Conservation (phyloP, 2,329 filamentous ascomycete genomes). For the Nakataea oryzae region DNA sequence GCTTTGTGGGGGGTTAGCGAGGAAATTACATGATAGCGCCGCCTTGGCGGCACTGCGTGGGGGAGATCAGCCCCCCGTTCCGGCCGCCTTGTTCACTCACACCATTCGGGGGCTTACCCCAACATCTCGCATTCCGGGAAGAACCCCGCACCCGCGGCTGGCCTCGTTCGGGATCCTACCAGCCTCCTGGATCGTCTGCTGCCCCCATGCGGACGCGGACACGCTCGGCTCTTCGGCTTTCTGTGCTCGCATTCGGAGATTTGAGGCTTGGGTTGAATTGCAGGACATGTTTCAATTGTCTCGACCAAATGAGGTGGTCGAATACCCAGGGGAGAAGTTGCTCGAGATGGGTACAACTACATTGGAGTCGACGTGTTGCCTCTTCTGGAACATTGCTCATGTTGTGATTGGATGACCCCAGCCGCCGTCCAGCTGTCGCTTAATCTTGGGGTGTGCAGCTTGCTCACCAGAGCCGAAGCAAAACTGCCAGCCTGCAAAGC, state of each 20-base stretch:
- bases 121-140: neutral
- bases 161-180: too few relatives aligned
- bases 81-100: neutral
- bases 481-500: neutral
- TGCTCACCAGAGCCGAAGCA: too few relatives aligned
- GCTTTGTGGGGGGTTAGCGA: neutral
- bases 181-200: too few relatives aligned
- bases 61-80: neutral
- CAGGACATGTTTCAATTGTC: neutral
- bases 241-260: neutral
- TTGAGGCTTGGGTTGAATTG: neutral
- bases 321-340: neutral
- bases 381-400: neutral
- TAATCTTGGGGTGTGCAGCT: too few relatives aligned
- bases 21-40: neutral
- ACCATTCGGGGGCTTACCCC: neutral
- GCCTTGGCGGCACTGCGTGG: neutral
- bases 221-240: too few relatives aligned
- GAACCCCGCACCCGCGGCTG: neutral
- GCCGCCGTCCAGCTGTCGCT: too few relatives aligned
- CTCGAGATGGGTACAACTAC: neutral
- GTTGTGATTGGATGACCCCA: neutral
- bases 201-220: too few relatives aligned
- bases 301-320: too few relatives aligned
- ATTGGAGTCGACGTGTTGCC: neutral